phyloP scores from a whole-genome alignment of 768 basidiomycete genomes.

The Wakefieldia striispora region DNA sequence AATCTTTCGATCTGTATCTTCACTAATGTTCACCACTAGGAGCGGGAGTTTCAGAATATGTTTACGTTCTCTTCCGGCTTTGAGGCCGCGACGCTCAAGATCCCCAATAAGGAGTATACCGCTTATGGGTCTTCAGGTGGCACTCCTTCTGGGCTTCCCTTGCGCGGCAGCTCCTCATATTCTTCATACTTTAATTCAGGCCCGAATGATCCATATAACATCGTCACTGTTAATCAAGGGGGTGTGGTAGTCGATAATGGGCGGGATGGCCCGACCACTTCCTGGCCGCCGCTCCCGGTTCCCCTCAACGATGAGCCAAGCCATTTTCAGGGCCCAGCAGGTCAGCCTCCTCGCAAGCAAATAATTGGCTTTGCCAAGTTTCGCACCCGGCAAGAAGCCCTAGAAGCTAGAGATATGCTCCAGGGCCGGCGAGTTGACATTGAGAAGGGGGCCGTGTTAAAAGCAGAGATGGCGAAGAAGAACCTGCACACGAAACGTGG shows the following conservation, averaged over 20 bases:
- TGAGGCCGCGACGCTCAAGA: conserved; percentile 96
- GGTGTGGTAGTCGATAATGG: conserved; percentile 79
- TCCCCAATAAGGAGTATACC: conserved; percentile 88
- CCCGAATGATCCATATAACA: conserved; percentile 78
- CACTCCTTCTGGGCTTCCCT: conserved; percentile 34
- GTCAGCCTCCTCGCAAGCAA: conserved; percentile 76
- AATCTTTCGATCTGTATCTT: conserved; percentile 9
- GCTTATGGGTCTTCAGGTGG: conserved; percentile 56
- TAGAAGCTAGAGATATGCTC: conserved; percentile 82
- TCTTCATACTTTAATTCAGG: conserved; percentile 43
- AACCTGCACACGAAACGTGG: conserved; percentile 95
- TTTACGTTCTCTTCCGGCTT: conserved; percentile 96
- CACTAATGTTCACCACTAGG: conserved; percentile 46
- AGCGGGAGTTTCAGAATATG: conserved; percentile 99
- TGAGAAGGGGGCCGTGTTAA: conserved; percentile 88
- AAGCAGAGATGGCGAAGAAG: conserved; percentile 99
- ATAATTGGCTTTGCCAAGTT: conserved; percentile 99
- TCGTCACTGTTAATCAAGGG: conserved; percentile 80
- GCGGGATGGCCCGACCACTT: conserved; percentile 67
- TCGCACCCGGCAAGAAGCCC: conserved; percentile 78
- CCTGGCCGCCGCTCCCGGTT: conserved; percentile 52
- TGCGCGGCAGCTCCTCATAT: conserved; percentile 35
- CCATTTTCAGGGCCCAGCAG: conserved; percentile 31
- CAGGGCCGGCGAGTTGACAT: conserved; percentile 90
- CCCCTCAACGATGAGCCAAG: conserved; percentile 33